Evolutionary conservation across 2,329 filamentous ascomycete species (phyloP).

Genomic region (Raffaelea ambrosiae): DNA sequence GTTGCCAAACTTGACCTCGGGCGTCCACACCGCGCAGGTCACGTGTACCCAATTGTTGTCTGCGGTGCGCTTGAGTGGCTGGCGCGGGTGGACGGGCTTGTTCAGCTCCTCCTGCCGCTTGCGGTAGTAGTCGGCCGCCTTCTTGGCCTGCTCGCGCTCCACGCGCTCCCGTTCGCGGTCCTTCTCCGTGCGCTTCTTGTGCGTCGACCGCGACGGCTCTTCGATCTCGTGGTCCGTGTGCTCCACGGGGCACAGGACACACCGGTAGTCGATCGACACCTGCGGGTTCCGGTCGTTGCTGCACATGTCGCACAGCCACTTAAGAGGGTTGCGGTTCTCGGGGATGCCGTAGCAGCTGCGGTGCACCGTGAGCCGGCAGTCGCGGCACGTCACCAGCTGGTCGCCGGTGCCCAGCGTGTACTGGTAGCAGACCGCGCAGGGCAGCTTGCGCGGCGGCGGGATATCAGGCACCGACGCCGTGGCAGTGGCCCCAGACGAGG

Average conservation of each 20-base stretch:
- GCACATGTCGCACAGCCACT: conserved; percentile 96
- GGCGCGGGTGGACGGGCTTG: conserved; percentile 74
- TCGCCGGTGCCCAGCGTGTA: conserved; percentile 60
- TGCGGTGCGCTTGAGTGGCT: conserved; percentile 85
- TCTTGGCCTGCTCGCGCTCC: conserved; percentile 75
- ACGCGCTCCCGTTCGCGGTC: conserved; percentile 81
- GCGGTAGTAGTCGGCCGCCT: conserved; percentile 72
- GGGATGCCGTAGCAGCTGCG: conserved; percentile 83
- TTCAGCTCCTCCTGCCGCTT: conserved; percentile 77
- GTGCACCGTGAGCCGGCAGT: conserved; percentile 88
- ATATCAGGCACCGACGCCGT: conserved; percentile 63
- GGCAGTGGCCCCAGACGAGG: conserved; percentile 22
- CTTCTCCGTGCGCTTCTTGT: conserved; percentile 85
- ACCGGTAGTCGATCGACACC: conserved; percentile 91
- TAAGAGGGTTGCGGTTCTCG: conserved; percentile 59
- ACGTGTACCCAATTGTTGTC: conserved; percentile 99
- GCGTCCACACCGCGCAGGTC: conserved; percentile 82
- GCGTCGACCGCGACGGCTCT: conserved; percentile 67
- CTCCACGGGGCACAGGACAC: conserved; percentile 80
- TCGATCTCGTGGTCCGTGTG: conserved; percentile 75
- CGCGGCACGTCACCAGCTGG: conserved; percentile 68
- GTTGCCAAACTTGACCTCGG: conserved; percentile 87
- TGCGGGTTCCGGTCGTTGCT: conserved; percentile 86
- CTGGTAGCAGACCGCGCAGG: conserved; percentile 77
- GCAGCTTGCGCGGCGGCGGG: conserved; percentile 68